These are phyloP conservation scores for Basidiobolus heterosporus DNA, from an alignment of 371 early-diverging fungal genomes.

Conservation along the genomic window DNA sequence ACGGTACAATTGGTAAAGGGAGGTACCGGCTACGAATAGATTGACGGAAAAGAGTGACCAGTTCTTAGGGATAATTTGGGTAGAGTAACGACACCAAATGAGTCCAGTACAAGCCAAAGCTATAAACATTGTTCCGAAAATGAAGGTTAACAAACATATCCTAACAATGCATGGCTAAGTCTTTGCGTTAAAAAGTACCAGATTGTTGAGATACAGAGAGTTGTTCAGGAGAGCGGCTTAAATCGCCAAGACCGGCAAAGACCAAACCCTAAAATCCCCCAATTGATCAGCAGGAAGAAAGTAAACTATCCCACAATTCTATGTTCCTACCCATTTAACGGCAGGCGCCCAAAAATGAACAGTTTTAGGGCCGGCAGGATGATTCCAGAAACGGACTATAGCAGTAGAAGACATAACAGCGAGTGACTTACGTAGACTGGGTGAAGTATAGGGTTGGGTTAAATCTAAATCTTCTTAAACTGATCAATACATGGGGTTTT, in stretches of 20 bases:
- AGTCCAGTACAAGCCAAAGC: slow-evolving; percentile 85
- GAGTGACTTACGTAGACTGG: too few species aligned
- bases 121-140: slow-evolving; percentile 4
- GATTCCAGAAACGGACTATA: slow-evolving; percentile 22
- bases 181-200: slow-evolving; percentile 26
- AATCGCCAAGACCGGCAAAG: slow-evolving; percentile 84
- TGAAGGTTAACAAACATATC: not conserved
- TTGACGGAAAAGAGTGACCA: slow-evolving; percentile 78
- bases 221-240: slow-evolving; percentile 82
- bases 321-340: slow-evolving; percentile 60
- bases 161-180: not conserved
- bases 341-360: slow-evolving; percentile 81
- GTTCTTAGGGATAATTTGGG: slow-evolving; percentile 84
- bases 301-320: not conserved
- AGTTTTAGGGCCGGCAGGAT: slow-evolving; percentile 67
- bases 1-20: slow-evolving; percentile 65
- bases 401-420: too few species aligned
- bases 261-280: slow-evolving; percentile 42
- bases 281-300: slow-evolving; percentile 1
- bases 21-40: slow-evolving; percentile 80
- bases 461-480: too few species aligned
- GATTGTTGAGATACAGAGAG: slow-evolving; percentile 60
- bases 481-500: too few species aligned
- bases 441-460: too few species aligned
- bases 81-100: slow-evolving; percentile 91